These are phyloP conservation scores for Silene coronaria DNA, from an alignment of 179 eudicot species.

Conservation along the genomic window DNA sequence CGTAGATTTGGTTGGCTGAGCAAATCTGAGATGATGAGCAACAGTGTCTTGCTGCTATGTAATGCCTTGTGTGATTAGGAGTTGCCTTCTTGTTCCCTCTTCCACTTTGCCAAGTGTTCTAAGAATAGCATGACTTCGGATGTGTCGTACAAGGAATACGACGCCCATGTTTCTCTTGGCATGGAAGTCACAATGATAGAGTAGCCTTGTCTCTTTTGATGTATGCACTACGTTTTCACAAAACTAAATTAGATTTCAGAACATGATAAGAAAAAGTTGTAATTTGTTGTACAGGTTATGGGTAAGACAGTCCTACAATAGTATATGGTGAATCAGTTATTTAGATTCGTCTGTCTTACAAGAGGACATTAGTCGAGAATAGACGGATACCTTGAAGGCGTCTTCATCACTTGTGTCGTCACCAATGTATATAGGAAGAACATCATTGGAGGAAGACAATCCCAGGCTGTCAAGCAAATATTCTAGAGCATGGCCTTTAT, in stretches of 20 bases:
- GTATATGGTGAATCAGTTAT: not conserved
- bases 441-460: constrained; percentile 34
- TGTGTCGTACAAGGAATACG: constrained; percentile 56
- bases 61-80: not conserved
- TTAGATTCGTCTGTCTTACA: too few relatives aligned
- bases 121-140: constrained; percentile 58
- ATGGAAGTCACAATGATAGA: constrained; percentile 57
- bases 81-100: constrained; percentile 19
- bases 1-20: not conserved
- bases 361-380: not conserved
- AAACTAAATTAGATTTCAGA: too few relatives aligned
- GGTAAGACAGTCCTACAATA: not conserved
- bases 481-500: constrained; percentile 71
- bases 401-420: constrained; percentile 88
- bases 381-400: constrained; percentile 61
- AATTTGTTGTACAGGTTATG: not conserved
- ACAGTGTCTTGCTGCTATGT: not conserved
- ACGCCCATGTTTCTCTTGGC: constrained; percentile 65
- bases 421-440: constrained; percentile 71
- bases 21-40: not conserved
- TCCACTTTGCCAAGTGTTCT: constrained; percentile 46
- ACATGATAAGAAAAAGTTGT: too few relatives aligned
- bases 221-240: constrained; percentile 37
- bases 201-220: constrained; percentile 41
- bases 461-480: constrained; percentile 67